Evolutionary conservation across 1,284 basidiomycete genomes (phyloP), one percentile per base, ranked within the genome.

Genomic region (Melampsora americana): DNA sequence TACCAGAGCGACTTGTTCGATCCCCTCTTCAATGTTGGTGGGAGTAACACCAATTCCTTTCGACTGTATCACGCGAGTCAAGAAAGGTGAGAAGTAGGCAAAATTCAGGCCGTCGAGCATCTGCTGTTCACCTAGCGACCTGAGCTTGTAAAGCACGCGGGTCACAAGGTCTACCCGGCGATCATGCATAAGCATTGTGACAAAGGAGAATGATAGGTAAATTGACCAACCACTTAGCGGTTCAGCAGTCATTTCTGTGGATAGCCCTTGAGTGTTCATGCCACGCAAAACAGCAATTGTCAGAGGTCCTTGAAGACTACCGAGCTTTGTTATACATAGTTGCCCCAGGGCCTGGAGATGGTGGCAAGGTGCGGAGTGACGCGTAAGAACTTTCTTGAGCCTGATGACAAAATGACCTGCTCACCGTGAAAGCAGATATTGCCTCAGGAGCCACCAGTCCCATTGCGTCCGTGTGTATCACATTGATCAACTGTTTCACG

Each of bases 81-180:
- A 84, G 16, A 99, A 85, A 7, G 94, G 91, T 64, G 89, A 90
- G 0, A 89, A 84, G 79, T 95, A 92, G 0, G 91, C 88, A 82
- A 92, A 95, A 0, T 93, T 93, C 0, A 90, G 88, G 0, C 89
- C 87, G 81, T 96, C 92, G 66, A 99, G 90, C 0, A 92, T 89
- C 0, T 87, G 84, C 80, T 92, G 90, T 79, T 95, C 92, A 0
- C 92, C 90, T 1, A 95, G 84, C 77, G 89, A 91, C 42, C 92
- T 89, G 1, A 99, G 83, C 42, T 92, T 89, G 82, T 97, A 93
- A 0, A 99, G 85, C 1, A 98, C 89, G 23, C 95, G 91, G 59
- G 92, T 86, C 39, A 94, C 87, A 32, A 97, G 86, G 23, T 87
- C 93, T 90, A 77, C 16, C 35, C 46, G 6, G 35, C 0, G 23